Conservation (phyloP, 768 basidiomycete genomes). For the Suillus variegatus region DNA sequence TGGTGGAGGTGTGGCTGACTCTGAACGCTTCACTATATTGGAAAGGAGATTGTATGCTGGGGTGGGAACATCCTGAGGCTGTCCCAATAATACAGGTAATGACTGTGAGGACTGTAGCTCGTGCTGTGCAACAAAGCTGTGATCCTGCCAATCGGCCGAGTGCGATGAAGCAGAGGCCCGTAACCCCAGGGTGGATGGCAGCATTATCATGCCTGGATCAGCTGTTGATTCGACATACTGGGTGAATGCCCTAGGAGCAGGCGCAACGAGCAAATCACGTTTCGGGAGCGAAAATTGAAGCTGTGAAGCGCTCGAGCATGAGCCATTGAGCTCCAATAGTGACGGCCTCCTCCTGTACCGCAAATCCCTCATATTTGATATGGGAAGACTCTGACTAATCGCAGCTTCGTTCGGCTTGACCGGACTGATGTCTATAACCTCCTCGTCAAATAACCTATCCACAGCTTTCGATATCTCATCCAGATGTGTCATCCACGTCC, state of each 20-base stretch:
- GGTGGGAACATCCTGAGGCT: slow-evolving; percentile 44
- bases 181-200: slow-evolving; percentile 74
- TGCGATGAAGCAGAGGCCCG: slow-evolving; percentile 40
- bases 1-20: slow-evolving; percentile 26
- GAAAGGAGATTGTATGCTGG: slow-evolving; percentile 66
- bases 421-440: slow-evolving; percentile 12
- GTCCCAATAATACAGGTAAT: slow-evolving; percentile 34
- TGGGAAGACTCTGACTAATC: slow-evolving; percentile 50
- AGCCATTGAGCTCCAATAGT: slow-evolving; percentile 37
- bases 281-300: slow-evolving; percentile 54
- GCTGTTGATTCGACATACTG: slow-evolving; percentile 65
- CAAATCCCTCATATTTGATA: slow-evolving; percentile 32
- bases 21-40: slow-evolving; percentile 47
- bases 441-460: slow-evolving; percentile 52
- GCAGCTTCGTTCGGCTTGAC: slow-evolving; percentile 20
- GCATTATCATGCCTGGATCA: slow-evolving; percentile 51
- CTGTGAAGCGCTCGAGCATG: slow-evolving; percentile 35
- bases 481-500: slow-evolving; percentile 67
- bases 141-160: slow-evolving; percentile 14
- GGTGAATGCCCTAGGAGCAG: slow-evolving; percentile 74
- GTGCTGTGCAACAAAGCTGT: slow-evolving; percentile 4
- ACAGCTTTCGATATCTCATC: slow-evolving; percentile 65
- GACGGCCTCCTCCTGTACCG: slow-evolving; percentile 48
- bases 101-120: slow-evolving; percentile 2
- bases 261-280: slow-evolving; percentile 59